Base-by-base conservation (phyloP, 106 monocot genomes). In the Posidonia australis region DNA sequence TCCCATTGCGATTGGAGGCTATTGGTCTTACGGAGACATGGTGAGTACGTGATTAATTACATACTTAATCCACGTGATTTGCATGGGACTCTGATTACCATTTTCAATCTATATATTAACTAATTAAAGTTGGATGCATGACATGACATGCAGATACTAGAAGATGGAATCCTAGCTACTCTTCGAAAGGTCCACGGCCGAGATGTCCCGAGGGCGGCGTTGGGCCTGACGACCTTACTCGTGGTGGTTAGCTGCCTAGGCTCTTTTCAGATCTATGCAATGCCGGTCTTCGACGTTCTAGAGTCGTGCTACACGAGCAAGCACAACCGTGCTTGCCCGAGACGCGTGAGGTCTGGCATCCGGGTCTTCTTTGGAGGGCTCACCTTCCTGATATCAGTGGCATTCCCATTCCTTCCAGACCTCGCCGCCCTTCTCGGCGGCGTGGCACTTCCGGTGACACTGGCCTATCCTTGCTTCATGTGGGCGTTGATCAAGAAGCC, bases 381-480 rank as follows among this genome's bases (percentile, higher is more conserved):
- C 7, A 10, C 71, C 21, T 85, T 90, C 72, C 58, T 98, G 42
- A 52, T 90, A 25, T 76, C 76, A 0, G 82, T 85, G 19, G 96
- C 96, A 7, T 79, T 98, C 59, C 96, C 96, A 0, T 98, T 98
- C 75, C 67, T 98, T 9, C 58, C 87, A 16, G 67, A 81, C 19
- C 48, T 98, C 31, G 82, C 84, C 0, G 84, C 74, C 13, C 77
- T 98, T 16, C 46, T 90, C 5, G 96, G 96, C n/a, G 96, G 73
- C 23, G 60, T 90, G 11, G 71, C 96, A 3, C 48, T 98, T 68
- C 96, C 96, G 14, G 78, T 96, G 46, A 84, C 96, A 5, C 54
- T 90, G 46, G 90, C 82, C 5, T 87, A 81, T 27, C 96, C 96
- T 1, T 90, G 90, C 65, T 90, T 90, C 77, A 98, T 98, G 87